Conservation (phyloP, 2,329 filamentous ascomycete species). For the Diaporthe citrichinensis region DNA sequence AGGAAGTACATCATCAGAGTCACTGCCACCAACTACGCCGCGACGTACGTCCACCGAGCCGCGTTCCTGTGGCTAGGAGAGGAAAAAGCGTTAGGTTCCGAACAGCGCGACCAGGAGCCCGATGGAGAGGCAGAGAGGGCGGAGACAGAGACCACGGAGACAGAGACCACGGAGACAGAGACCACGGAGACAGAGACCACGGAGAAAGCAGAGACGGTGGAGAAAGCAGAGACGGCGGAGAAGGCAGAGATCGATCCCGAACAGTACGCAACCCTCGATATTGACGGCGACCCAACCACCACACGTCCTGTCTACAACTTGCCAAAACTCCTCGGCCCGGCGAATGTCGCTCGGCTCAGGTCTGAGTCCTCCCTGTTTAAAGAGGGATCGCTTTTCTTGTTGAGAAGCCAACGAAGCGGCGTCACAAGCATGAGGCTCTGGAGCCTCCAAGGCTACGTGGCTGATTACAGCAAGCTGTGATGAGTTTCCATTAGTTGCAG, state of each 20-base stretch:
- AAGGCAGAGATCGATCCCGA: conserved; percentile 43
- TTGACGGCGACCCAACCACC: conserved; percentile 52
- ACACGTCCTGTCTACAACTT: conserved; percentile 68
- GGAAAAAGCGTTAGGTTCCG: conserved; percentile 5
- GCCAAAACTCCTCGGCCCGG: conserved; percentile 62
- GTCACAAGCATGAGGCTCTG: conserved; percentile 67
- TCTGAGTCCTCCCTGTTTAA: conserved; percentile 52
- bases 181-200: neutral
- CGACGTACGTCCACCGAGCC: conserved; percentile 56
- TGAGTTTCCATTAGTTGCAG: neutral
- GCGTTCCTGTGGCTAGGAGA: conserved; percentile 61
- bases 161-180: neutral
- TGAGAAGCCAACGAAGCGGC: conserved; percentile 58
- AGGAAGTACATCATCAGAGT: conserved; percentile 60
- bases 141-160: neutral
- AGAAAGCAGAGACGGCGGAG: neutral
- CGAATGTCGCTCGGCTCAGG: conserved; percentile 58
- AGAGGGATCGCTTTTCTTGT: conserved; percentile 58
- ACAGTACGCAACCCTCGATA: conserved; percentile 62
- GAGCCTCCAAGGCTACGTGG: conserved; percentile 70
- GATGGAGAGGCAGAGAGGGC: neutral
- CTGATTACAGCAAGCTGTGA: conserved; percentile 27
- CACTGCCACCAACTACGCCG: conserved; percentile 60
- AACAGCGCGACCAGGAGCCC: neutral
- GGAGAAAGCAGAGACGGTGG: neutral